These are phyloP conservation scores for Aegle marmelos DNA, from an alignment of 345 rosid genomes.

Conservation along the genomic window DNA sequence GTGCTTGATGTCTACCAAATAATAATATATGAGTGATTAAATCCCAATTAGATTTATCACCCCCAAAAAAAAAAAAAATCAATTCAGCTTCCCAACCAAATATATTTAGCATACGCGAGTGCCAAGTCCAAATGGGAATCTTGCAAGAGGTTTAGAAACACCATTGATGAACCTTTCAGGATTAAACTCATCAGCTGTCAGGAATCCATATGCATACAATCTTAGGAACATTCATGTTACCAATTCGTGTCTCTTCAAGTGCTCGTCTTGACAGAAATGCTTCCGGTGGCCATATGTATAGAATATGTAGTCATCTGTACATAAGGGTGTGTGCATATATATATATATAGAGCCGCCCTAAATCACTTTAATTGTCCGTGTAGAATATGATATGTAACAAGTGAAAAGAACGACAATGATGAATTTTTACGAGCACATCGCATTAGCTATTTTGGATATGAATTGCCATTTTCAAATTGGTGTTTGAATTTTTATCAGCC, in stretches of 20 bases:
- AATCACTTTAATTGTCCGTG: background rate
- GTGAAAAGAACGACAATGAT: background rate
- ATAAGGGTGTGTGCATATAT: too few species aligned
- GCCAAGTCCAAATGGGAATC: constrained; percentile 30
- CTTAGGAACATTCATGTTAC: constrained; percentile 53
- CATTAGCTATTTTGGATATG: background rate
- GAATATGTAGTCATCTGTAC: constrained; percentile 45
- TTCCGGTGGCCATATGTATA: constrained; percentile 39
- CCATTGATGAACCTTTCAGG: constrained; percentile 27
- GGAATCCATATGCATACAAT: constrained; percentile 51
- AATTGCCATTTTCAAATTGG: constrained; percentile 46
- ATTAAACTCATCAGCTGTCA: constrained; percentile 25
- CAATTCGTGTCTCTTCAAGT: constrained; percentile 50
- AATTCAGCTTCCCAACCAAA: too few species aligned
- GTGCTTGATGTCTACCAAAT: too few species aligned
- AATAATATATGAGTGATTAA: too few species aligned
- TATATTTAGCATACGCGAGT: constrained; percentile 30
- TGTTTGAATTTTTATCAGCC: constrained; percentile 45
- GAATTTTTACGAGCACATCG: too few species aligned
- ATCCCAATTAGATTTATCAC: too few species aligned
- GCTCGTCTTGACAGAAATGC: constrained; percentile 67
- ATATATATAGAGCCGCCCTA: too few species aligned
- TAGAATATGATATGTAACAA: background rate
- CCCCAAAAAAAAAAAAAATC: too few species aligned
- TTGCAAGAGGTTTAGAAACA: constrained; percentile 29